Percentiles rank a stretch among this genome's conserved stretches.
Evolutionary conservation across 108 stramenopile species (phyloP).

Genomic region (Nitzschia inconspicua): DNA sequence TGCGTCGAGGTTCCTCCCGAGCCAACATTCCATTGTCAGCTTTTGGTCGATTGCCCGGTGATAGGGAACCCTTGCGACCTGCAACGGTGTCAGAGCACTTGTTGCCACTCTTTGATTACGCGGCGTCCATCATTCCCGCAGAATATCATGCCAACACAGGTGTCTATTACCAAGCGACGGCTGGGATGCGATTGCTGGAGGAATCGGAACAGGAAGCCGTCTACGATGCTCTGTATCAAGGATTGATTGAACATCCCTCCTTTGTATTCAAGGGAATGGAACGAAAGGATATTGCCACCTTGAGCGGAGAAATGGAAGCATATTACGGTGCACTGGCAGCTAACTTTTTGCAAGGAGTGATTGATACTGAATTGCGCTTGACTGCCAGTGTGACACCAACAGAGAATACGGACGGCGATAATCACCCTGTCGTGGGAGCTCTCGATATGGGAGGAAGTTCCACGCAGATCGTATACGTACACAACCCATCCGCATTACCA

Average conservation of each 20-base stretch:
- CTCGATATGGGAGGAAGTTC: conserved; percentile 88
- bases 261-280: conserved; percentile 58
- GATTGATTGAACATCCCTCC: conserved; percentile 42
- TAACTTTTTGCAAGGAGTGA: conserved; percentile 77
- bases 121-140: conserved; percentile 65
- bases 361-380: conserved; percentile 64
- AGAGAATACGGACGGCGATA: conserved; percentile 24
- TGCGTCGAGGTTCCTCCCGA: conserved; percentile 70
- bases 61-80: conserved; percentile 19
- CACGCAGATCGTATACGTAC: conserved; percentile 81
- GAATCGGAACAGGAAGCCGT: conserved; percentile 58
- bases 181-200: conserved; percentile 78
- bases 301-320: conserved; percentile 79
- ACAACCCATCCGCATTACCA: conserved; percentile 1
- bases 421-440: conserved; percentile 58
- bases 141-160: conserved; percentile 56
- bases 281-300: conserved; percentile 64
- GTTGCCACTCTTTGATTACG: conserved; percentile 78
- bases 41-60: conserved; percentile 43
- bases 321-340: conserved; percentile 85
- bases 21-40: conserved; percentile 74
- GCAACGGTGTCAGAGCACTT: conserved; percentile 63
- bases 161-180: conserved; percentile 80
- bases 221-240: conserved; percentile 75
- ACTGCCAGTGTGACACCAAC: conserved; percentile 20